Percentiles rank a stretch among this genome's conserved stretches.
phyloP scores from a whole-genome alignment of 192 early-diverging fungal genomes.

The Coemansia sp. region DNA sequence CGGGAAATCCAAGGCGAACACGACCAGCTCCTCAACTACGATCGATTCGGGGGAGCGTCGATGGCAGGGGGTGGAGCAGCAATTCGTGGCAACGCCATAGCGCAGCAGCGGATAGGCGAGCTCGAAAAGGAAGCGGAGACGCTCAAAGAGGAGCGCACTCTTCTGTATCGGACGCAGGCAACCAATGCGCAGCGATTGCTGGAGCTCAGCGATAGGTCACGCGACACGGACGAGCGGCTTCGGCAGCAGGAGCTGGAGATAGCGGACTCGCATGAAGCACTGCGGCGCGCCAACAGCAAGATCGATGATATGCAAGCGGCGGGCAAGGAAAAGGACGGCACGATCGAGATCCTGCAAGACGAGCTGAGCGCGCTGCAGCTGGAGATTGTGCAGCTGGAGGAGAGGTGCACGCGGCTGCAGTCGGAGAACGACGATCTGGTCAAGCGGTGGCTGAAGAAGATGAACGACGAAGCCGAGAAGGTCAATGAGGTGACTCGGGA shows the following conservation, averaged over 20 bases:
- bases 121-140: constrained; percentile 73
- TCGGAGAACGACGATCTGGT: constrained; percentile 86
- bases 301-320: constrained; percentile 42
- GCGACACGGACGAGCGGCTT: constrained; percentile 61
- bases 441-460: constrained; percentile 89
- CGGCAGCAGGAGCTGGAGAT: constrained; percentile 63
- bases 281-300: constrained; percentile 37
- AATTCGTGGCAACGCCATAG: constrained; percentile 38
- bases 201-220: constrained; percentile 78
- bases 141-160: constrained; percentile 84
- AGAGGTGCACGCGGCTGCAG: constrained; percentile 67
- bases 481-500: constrained; percentile 94
- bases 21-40: constrained; percentile 46
- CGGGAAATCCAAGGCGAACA: constrained; percentile 52
- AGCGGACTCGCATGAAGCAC: constrained; percentile 39
- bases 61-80: constrained; percentile 3
- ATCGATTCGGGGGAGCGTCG: constrained; percentile 11
- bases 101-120: constrained; percentile 69
- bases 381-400: constrained; percentile 80
- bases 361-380: constrained; percentile 89
- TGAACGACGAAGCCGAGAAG: constrained; percentile 84
- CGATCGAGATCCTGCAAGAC: constrained; percentile 92
- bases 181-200: constrained; percentile 91
- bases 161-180: constrained; percentile 88
- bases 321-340: constrained; percentile 87